Evolutionary conservation across 768 basidiomycete species (phyloP), one percentile per base, ranked within the genome.

Genomic region (Tulasnella calospora): DNA sequence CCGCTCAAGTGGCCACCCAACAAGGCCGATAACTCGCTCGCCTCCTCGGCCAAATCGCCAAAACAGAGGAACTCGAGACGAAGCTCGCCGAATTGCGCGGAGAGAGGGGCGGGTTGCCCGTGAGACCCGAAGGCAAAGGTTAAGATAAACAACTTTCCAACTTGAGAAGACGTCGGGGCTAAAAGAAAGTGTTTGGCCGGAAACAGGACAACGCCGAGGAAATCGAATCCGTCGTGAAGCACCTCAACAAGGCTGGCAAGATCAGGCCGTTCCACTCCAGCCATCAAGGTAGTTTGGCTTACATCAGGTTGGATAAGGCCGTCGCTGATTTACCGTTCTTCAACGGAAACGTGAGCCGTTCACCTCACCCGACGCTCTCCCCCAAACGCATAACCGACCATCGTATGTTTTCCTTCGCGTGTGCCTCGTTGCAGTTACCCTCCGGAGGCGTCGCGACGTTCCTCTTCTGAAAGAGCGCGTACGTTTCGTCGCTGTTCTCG

Each of bases 261-360:
- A 82, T 94, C 76, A 87, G 91, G 79, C 94, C 96, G 1, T 99
- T 99, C 91, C 89, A 92, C 79, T 99, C 99, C 86, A 96, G 96
- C 74, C 97, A 99, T 84, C 97, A 99, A 85, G 97, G 96, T 27
- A 93, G 93, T 61, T 85, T 96, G 80, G 94, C 95, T 87, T 94
- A 97, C 83, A 97, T 98, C 80, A 96, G 98, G 70, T 94, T 92
- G 38, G 98, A 99, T 80, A 97, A 94, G 88, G 98, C 97, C 7
- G 98, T 99, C 81, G 96, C 97, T 71, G 96, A 99, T 84, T 83
- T 99, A 76, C 95, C 96, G n/a, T 91, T 98, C 85, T 92, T 95
- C 85, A 92, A 94, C 82, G 93, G 94, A 75, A 94, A 95, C 84
- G 92, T 93, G 80, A 79, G 89, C 86, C 12, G 30, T n/a, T n/a